phyloP scores from a whole-genome alignment of 805 yeast species.

The Cyberlindnera lachancei region DNA sequence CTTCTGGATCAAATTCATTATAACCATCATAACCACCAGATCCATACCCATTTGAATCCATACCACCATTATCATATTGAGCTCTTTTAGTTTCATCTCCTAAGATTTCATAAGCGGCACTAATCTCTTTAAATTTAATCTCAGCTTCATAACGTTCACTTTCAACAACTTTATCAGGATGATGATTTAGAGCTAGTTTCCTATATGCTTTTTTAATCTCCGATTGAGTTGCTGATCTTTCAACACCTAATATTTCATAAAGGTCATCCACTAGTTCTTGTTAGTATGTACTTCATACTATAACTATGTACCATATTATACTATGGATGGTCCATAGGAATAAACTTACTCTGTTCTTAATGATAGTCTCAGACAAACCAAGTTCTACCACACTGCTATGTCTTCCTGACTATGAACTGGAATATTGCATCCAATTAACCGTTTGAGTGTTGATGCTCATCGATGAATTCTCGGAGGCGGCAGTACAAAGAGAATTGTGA shows the following conservation, averaged over 20 bases:
- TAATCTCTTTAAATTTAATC: slow-evolving; percentile 70
- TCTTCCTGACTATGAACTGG: too few relatives aligned
- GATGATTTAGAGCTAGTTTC: slow-evolving; percentile 71
- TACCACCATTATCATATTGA: slow-evolving; percentile 43
- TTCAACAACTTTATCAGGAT: slow-evolving; percentile 82
- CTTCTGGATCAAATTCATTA: slow-evolving; percentile 69
- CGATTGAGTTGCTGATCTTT: slow-evolving; percentile 49
- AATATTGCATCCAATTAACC: too few relatives aligned
- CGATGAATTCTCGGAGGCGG: too few relatives aligned
- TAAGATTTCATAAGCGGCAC: slow-evolving; percentile 79
- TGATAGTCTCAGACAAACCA: too few relatives aligned
- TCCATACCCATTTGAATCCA: slow-evolving; percentile 33
- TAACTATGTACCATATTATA: too few relatives aligned
- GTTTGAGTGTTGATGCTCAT: too few relatives aligned
- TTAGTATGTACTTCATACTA: too few relatives aligned
- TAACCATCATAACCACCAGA: slow-evolving; percentile 40
- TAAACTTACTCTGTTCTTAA: too few relatives aligned
- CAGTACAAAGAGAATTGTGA: too few relatives aligned
- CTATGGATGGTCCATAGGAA: too few relatives aligned
- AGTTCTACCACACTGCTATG: too few relatives aligned
- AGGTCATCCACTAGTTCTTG: slow-evolving; percentile 14
- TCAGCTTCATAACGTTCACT: slow-evolving; percentile 67
- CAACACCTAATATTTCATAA: slow-evolving; percentile 69
- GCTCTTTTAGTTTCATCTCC: slow-evolving; percentile 58
- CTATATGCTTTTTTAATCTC: slow-evolving; percentile 85